Evolutionary conservation across 805 yeast species (phyloP).

Genomic region (Cyberlindnera amylophila): DNA sequence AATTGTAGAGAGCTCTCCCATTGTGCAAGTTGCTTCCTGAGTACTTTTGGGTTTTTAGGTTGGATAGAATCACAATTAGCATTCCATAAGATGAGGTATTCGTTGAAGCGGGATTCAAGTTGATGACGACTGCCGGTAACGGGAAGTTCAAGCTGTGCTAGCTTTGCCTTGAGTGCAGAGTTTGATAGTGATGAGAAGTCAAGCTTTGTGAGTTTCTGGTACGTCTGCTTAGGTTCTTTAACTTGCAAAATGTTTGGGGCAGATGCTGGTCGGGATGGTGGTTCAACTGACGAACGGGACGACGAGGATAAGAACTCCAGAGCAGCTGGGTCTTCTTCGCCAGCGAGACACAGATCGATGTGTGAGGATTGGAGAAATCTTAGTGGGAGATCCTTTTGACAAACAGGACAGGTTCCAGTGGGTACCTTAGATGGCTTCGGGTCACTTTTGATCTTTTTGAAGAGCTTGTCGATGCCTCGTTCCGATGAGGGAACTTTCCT

Average conservation of each 20-base stretch:
- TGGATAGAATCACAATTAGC: conserved; percentile 71
- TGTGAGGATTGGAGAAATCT: conserved; percentile 51
- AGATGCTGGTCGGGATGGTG: conserved; percentile 23
- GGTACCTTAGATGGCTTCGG: not conserved
- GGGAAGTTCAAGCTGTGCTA: conserved; percentile 52
- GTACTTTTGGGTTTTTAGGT: conserved; percentile 54
- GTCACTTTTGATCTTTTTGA: conserved; percentile 15
- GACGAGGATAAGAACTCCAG: conserved; percentile 3
- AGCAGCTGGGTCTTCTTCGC: too few relatives aligned
- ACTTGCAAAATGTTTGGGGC: conserved; percentile 26
- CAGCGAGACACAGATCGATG: conserved; percentile 50
- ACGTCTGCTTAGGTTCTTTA: conserved; percentile 26
- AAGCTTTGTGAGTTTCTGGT: conserved; percentile 53
- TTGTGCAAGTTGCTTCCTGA: conserved; percentile 52
- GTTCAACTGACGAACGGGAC: conserved; percentile 7
- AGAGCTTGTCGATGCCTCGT: conserved; percentile 17
- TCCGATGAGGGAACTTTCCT: conserved; percentile 13
- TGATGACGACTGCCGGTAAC: conserved; percentile 59
- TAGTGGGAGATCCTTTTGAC: conserved; percentile 48
- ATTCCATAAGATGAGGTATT: conserved; percentile 74
- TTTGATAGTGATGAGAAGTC: conserved; percentile 59
- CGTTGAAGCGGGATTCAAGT: conserved; percentile 68
- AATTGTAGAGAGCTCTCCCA: conserved; percentile 53
- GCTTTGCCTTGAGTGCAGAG: conserved; percentile 56
- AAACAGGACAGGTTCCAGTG: conserved; percentile 63